Percentiles rank a stretch among this genome's conserved stretches.
Conservation (phyloP, 805 yeast species). For the Naumovozyma baii region DNA sequence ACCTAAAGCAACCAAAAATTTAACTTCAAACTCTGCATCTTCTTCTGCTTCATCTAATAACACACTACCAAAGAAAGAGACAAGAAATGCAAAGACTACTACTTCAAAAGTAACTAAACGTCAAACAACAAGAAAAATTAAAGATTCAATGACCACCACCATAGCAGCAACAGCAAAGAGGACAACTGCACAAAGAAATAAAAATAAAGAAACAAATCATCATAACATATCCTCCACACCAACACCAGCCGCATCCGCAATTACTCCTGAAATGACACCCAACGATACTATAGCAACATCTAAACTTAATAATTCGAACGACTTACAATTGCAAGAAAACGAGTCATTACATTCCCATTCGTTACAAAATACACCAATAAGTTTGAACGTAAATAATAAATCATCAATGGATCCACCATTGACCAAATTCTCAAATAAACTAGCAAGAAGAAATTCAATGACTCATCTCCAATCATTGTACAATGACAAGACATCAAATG, state of each 20-base stretch:
- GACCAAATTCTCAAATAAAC: constrained; percentile 2
- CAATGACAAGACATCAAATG: not conserved
- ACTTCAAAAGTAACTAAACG: not conserved
- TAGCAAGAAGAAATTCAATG: constrained; percentile 6
- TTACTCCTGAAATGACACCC: too few relatives aligned
- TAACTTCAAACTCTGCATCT: not conserved
- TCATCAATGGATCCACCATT: constrained; percentile 1
- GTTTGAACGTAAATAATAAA: not conserved
- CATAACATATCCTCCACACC: too few relatives aligned
- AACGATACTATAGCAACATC: too few relatives aligned
- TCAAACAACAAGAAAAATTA: not conserved
- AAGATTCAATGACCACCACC: not conserved
- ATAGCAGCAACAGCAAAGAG: not conserved
- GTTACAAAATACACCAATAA: not conserved
- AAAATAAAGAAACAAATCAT: too few relatives aligned
- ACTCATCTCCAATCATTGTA: not conserved
- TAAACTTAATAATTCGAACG: too few relatives aligned
- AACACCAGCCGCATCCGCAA: too few relatives aligned
- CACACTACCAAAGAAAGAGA: not conserved
- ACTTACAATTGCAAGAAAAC: too few relatives aligned
- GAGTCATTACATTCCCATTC: not conserved
- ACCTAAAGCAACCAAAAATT: not conserved
- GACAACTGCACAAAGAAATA: too few relatives aligned
- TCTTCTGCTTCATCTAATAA: not conserved
- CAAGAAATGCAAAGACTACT: not conserved